Evolutionary conservation across 768 basidiomycete species (phyloP).

Genomic region (Naematelia encephala): DNA sequence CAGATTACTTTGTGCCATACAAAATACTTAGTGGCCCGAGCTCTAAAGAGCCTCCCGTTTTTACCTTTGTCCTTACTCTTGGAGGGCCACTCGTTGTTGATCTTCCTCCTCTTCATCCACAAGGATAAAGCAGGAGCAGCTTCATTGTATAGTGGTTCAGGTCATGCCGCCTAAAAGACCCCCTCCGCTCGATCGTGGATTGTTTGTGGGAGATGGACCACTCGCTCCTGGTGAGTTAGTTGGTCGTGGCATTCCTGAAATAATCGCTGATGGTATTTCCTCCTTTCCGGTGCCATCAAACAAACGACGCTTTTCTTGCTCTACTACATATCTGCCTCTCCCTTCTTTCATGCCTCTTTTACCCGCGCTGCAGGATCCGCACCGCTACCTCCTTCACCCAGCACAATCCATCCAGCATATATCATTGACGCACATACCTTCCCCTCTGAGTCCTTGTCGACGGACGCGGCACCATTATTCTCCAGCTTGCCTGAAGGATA

Average conservation of each 20-base stretch:
- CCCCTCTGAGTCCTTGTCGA: conserved; percentile 7
- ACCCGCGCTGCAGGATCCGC: conserved; percentile 30
- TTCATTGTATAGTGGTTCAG: too few relatives aligned
- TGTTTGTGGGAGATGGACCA: conserved; percentile 33
- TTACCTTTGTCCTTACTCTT: too few relatives aligned
- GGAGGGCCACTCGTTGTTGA: too few relatives aligned
- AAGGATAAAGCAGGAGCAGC: too few relatives aligned
- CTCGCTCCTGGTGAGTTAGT: conserved; percentile 33
- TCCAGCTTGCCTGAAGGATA: conserved; percentile 8
- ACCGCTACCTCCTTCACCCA: conserved; percentile 30
- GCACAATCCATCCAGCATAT: conserved; percentile 31
- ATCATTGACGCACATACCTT: conserved; percentile 41
- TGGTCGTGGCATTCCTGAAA: neutral
- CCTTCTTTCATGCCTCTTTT: neutral
- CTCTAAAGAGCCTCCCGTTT: too few relatives aligned
- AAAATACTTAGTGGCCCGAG: neutral
- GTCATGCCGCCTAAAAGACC: conserved; percentile 40
- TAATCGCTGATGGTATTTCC: neutral
- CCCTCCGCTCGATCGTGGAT: conserved; percentile 30
- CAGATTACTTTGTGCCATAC: neutral
- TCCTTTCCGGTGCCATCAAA: too few relatives aligned
- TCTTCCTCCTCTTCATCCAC: too few relatives aligned
- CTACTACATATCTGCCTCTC: neutral
- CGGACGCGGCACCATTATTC: conserved; percentile 18
- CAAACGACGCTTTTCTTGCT: too few relatives aligned